phyloP scores from a whole-genome alignment of 768 basidiomycete genomes.

The Collybiopsis confluens region DNA sequence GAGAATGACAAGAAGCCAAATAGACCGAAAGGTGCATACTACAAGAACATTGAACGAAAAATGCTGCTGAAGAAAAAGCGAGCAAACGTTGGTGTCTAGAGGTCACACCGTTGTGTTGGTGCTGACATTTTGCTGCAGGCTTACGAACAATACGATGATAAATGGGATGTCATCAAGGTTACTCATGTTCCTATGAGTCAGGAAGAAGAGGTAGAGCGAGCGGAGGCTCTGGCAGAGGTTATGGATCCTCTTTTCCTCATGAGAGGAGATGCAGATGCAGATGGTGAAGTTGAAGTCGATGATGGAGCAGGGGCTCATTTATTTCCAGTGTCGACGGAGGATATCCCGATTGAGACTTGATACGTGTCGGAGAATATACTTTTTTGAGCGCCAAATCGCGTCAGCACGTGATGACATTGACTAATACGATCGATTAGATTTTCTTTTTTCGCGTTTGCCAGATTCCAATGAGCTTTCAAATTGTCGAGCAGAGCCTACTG shows the following conservation, averaged over 20 bases:
- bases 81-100: slow-evolving; percentile 68
- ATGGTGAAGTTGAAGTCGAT: slow-evolving; percentile 49
- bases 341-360: slow-evolving; percentile 64
- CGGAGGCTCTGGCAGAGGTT: slow-evolving; percentile 75
- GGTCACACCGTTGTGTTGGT: slow-evolving; percentile 1
- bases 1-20: slow-evolving; percentile 12
- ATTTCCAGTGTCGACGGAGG: not conserved
- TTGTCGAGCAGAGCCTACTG: slow-evolving; percentile 57
- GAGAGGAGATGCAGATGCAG: slow-evolving; percentile 58
- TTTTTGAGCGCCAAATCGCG: too few relatives aligned
- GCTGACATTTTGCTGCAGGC: slow-evolving; percentile 32
- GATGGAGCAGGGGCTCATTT: slow-evolving; percentile 27
- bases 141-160: slow-evolving; percentile 71
- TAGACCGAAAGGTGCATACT: slow-evolving; percentile 70
- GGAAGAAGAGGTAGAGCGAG: slow-evolving; percentile 76
- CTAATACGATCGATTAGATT: too few relatives aligned
- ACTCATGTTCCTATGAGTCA: slow-evolving; percentile 66
- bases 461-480: slow-evolving; percentile 13
- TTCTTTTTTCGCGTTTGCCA: too few relatives aligned
- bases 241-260: slow-evolving; percentile 61
- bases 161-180: slow-evolving; percentile 78
- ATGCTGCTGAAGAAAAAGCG: slow-evolving; percentile 85
- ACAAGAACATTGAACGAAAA: slow-evolving; percentile 86
- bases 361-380: too few relatives aligned
- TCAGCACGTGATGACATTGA: too few relatives aligned